Evolutionary conservation across 1,139 yeast genomes (phyloP), one percentile per base, ranked within the genome.

Genomic region (Suhomyces bribrorum): DNA sequence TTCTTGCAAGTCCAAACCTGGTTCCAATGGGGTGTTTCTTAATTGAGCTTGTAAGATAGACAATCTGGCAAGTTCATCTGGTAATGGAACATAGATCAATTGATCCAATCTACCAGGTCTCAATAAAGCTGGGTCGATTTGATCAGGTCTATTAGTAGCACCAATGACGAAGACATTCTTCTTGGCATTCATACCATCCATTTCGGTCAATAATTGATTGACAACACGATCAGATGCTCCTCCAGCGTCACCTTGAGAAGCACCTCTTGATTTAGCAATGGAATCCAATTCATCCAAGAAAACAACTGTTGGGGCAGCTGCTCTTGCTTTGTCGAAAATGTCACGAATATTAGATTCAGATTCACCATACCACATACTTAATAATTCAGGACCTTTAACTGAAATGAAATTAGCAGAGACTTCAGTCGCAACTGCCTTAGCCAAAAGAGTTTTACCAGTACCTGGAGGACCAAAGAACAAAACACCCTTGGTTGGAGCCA

Each of bases 111-210:
- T 87, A 57, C 99, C 99, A 14, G 99, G 99, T 76, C 99, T 89
- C 68, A 94, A 77, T 57, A 92, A 80, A 27, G 99, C 99, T 18
- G 98, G 97, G 62, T 92, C 99, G 53, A 92, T 92, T 73, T 92
- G 97, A 65, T 90, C 97, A 29, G 98, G 98, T 76, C 98, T 83
- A 69, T 92, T 92, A 44, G 99, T 92, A 34, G 99, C 99, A 69
- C 98, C 99, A 70, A 92, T 88, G 41, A 92, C 97, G 59, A 94
- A 92, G 32, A 92, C 98, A 59, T 92, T 92, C 82, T 94, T 92
- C 76, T 92, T 92, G 52, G 97, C 96, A 61, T 92, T 92, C 97
- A 94, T 90, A 79, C 99, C 99, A 67, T 92, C 98, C 98, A 92
- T 92, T 73, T 92, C 98, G 8, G 98, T 94, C 64, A 92, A 81